phyloP scores from a whole-genome alignment of 1,284 basidiomycete species.

The Ceratobasidium sp. region DNA sequence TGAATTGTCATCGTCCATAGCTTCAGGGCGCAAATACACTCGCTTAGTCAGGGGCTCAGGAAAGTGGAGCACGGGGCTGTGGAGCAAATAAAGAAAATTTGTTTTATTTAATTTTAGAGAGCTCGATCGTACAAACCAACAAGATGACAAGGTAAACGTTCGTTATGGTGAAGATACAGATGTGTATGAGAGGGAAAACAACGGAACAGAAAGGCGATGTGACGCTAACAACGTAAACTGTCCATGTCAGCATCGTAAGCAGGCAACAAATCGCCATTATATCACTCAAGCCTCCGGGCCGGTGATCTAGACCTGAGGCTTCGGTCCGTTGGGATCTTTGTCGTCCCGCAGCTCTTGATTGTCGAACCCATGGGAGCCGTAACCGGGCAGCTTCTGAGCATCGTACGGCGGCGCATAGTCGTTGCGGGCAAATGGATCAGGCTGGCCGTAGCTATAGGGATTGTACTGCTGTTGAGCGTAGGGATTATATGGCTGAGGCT shows the following conservation, averaged over 20 bases:
- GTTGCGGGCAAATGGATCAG: conserved; percentile 29
- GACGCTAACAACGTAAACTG: background rate
- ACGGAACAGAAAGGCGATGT: too few species aligned
- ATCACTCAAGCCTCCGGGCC: background rate
- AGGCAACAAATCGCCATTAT: background rate
- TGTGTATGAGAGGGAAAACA: background rate
- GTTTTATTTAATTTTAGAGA: background rate
- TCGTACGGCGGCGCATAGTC: conserved; percentile 35
- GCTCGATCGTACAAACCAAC: background rate
- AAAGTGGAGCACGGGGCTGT: conserved; percentile 21
- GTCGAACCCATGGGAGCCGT: conserved; percentile 35
- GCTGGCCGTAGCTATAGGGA: conserved; percentile 33
- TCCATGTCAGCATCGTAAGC: background rate
- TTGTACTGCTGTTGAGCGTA: conserved; percentile 37
- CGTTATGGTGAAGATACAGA: conserved; percentile 10
- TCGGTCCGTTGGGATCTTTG: conserved; percentile 30
- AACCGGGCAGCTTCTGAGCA: conserved; percentile 33
- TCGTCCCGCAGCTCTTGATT: conserved; percentile 32
- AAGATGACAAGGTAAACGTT: background rate
- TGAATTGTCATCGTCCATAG: background rate
- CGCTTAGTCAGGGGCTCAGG: background rate
- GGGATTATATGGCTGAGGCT: conserved; percentile 31
- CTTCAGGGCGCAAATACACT: background rate
- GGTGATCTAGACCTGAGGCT: background rate
- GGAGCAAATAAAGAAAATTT: conserved; percentile 6